Percentiles rank a stretch among this genome's conserved stretches.
Conservation (phyloP, 257 asterid genomes). For the Leonotis leonurus region DNA sequence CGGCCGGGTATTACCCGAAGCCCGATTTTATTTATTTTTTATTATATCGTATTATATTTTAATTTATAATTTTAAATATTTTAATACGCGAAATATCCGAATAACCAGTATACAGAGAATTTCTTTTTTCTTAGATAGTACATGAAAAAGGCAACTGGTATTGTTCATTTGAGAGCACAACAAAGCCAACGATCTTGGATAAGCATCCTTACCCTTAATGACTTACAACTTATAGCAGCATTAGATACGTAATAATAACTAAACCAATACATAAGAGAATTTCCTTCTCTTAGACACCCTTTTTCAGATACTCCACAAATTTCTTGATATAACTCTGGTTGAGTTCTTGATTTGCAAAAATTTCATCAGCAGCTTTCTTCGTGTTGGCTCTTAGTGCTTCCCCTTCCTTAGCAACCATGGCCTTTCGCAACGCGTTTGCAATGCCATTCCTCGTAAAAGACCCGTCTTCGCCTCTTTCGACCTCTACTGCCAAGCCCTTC, state of each 20-base stretch:
- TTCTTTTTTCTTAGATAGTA: too few species aligned
- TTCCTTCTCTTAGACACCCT: background rate
- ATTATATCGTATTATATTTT: too few species aligned
- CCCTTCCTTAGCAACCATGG: constrained; percentile 9
- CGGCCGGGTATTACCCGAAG: too few species aligned
- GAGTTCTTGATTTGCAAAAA: background rate
- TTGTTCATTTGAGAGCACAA: background rate
- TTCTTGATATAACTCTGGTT: background rate
- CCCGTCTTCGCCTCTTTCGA: constrained; percentile 31
- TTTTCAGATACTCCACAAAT: constrained; percentile 14
- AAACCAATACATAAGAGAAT: background rate
- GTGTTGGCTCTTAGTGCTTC: constrained; percentile 6
- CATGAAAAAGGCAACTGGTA: background rate
- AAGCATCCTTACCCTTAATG: background rate
- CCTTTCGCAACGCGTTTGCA: constrained; percentile 20
- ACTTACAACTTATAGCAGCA: background rate
- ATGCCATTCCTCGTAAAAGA: constrained; percentile 20
- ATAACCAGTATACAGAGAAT: too few species aligned
- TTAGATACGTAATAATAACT: background rate
- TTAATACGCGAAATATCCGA: too few species aligned
- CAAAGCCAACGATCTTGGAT: background rate
- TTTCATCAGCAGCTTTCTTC: background rate
- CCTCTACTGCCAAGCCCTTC: constrained; percentile 32
- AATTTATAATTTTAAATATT: too few species aligned
- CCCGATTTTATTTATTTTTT: too few species aligned